A percentile compares a stretch with the other conserved stretches of the same genome.
phyloP scores from a whole-genome alignment of 768 basidiomycete species.

The Pleurotus pulmonarius region DNA sequence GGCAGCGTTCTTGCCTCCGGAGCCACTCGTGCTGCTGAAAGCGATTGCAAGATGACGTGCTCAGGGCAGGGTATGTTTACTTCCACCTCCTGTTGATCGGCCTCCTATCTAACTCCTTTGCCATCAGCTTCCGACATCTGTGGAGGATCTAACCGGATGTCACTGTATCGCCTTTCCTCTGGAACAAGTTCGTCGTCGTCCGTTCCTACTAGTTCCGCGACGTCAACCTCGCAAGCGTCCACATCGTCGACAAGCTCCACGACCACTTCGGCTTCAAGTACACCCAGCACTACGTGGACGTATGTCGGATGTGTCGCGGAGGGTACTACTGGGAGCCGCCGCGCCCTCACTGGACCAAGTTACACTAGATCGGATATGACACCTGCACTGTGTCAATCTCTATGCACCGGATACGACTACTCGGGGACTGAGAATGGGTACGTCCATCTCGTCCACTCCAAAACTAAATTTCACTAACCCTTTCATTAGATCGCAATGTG shows the following conservation, averaged over 20 bases:
- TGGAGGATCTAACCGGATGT: conserved; percentile 25
- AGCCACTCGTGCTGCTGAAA: conserved; percentile 14
- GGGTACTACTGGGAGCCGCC: conserved; percentile 27
- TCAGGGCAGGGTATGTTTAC: conserved; percentile 24
- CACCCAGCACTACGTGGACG: not conserved
- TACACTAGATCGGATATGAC: conserved; percentile 26
- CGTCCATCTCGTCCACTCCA: not conserved
- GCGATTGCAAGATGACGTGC: conserved; percentile 28
- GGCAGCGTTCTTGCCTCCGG: conserved; percentile 8
- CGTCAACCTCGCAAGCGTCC: conserved; percentile 7
- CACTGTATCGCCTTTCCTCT: conserved; percentile 9
- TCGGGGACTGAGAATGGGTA: conserved; percentile 30
- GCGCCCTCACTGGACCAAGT: conserved; percentile 25
- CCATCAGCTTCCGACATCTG: conserved; percentile 24
- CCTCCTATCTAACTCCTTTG: too few species aligned
- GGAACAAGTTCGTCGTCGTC: conserved; percentile 6
- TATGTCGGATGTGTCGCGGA: conserved; percentile 29
- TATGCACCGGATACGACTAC: conserved; percentile 26
- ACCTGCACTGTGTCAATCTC: conserved; percentile 23
- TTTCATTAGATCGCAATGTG: conserved; percentile 14
- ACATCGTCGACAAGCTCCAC: not conserved
- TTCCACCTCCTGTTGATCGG: too few species aligned
- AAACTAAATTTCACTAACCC: not conserved
- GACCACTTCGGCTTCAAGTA: not conserved
- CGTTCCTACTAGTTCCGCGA: conserved; percentile 11